Evolutionary conservation across 345 rosid genomes (phyloP), one percentile per base, ranked within the genome.

Genomic region (Citrus sinensis): DNA sequence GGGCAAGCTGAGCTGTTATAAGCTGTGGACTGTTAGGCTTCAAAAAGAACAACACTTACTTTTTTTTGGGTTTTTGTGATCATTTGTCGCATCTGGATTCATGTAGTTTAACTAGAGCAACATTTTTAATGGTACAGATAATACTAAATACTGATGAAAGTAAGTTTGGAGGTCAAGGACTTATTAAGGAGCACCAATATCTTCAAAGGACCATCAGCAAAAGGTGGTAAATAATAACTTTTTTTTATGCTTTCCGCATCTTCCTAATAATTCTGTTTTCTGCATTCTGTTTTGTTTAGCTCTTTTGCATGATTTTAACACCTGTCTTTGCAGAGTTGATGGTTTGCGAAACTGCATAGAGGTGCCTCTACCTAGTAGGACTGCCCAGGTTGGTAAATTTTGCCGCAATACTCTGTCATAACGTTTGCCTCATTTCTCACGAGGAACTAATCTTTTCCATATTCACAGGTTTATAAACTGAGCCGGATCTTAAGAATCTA

Each of bases 161-260:
- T 55, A 90, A 88, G 80, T 93, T 87, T 83, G 98, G 98, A 73
- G 98, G 98, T 68, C 87, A 83, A 80, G 99, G 92, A 59, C 80
- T 80, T 46, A 71, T 92, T 80, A 77, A 75, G 49, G 85, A 85
- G 68, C 88, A 88, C 66, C 94, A 87, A 54, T 89, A 89, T 84
- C 73, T 89, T 84, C 98, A 81, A 86, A 90, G 92, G 80, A 91
- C 98, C 30, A 74, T 85, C 58, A 88, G 83, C 89, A 86, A 39
- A 87, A 91, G 94, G 99, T 90, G 65, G 58, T 29, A 37, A 24
- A 9, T 67, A 25, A 32, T 13, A 5, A 73, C 32, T 32, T 66
- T 29, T 55, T 10, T 37, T 29, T 9, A 67, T 17, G 71, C 9
- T 51, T 20, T 61, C 61, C 22, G 17, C 32, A 17, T 67, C 19